Percentiles rank a stretch among this genome's conserved stretches.
Conservation (phyloP, 148 eudicot species). For the Fagopyrum esculentum region DNA sequence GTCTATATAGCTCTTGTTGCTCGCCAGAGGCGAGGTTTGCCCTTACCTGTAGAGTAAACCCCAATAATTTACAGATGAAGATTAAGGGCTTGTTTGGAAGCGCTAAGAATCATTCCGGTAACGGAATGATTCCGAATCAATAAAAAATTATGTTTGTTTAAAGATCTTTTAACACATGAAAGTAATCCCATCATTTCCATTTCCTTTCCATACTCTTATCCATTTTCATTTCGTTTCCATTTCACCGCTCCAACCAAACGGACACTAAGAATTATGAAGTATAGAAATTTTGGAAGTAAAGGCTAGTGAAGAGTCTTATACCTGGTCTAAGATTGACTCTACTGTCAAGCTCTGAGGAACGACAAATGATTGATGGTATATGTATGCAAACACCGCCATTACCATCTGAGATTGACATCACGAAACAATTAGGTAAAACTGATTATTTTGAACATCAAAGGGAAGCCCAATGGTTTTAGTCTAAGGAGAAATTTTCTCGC, state of each 20-base stretch:
- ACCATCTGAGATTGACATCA: slow-evolving; percentile 31
- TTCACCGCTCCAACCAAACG: too few species aligned
- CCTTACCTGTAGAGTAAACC: slow-evolving; percentile 31
- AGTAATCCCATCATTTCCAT: too few species aligned
- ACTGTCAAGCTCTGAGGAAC: slow-evolving; percentile 37
- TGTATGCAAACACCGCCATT: slow-evolving; percentile 52
- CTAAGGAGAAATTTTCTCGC: background rate
- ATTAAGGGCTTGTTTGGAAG: too few species aligned
- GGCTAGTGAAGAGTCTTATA: background rate
- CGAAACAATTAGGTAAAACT: background rate
- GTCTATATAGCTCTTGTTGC: slow-evolving; percentile 41
- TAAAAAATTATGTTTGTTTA: too few species aligned
- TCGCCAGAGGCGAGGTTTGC: slow-evolving; percentile 55
- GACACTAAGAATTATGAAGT: background rate
- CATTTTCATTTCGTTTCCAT: too few species aligned
- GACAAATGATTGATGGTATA: slow-evolving; percentile 51
- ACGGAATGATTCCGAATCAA: too few species aligned
- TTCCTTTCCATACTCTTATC: too few species aligned
- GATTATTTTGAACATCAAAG: background rate
- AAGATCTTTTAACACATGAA: too few species aligned
- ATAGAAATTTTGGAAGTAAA: background rate
- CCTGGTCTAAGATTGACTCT: slow-evolving; percentile 43
- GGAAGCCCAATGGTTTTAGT: background rate
- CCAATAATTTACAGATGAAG: background rate
- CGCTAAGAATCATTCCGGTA: too few species aligned